phyloP scores from a whole-genome alignment of 2,329 filamentous ascomycete species.

The Fusarium veterinarium region DNA sequence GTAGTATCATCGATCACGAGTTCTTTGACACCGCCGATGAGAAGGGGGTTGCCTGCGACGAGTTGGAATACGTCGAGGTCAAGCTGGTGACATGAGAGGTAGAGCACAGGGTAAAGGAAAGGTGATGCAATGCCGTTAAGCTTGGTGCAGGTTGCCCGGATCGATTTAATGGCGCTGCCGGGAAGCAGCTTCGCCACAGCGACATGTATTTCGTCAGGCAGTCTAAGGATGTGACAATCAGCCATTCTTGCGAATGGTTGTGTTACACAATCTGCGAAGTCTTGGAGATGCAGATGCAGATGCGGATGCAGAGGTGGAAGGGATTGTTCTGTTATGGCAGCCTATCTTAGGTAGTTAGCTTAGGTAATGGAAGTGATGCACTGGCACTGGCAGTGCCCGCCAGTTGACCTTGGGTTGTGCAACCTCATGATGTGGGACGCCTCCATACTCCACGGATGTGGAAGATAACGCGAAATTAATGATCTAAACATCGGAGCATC shows the following conservation, averaged over 20 bases:
- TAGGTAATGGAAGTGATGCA: too few species aligned
- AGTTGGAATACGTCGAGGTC: neutral
- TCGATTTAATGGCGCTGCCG: rapidly evolving
- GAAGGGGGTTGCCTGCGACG: rapidly evolving
- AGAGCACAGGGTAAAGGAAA: rapidly evolving
- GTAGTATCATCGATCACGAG: neutral
- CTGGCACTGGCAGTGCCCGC: neutral
- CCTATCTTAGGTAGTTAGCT: neutral
- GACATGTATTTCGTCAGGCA: rapidly evolving
- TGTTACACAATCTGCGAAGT: too few species aligned
- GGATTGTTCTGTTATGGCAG: neutral
- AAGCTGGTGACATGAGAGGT: neutral
- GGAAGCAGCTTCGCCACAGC: neutral
- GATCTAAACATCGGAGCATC: too few species aligned
- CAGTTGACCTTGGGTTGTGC: too few species aligned
- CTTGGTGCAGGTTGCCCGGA: rapidly evolving
- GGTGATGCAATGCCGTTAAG: rapidly evolving
- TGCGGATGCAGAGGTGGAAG: neutral
- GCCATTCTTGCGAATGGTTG: too few species aligned
- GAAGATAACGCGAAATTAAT: neutral
- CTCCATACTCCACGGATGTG: neutral
- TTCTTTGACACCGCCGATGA: neutral
- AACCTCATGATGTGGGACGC: neutral
- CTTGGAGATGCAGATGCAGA: neutral
- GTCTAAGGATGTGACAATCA: rapidly evolving